phyloP scores from a whole-genome alignment of 2,329 filamentous ascomycete species.

The Epichloe hybrida region DNA sequence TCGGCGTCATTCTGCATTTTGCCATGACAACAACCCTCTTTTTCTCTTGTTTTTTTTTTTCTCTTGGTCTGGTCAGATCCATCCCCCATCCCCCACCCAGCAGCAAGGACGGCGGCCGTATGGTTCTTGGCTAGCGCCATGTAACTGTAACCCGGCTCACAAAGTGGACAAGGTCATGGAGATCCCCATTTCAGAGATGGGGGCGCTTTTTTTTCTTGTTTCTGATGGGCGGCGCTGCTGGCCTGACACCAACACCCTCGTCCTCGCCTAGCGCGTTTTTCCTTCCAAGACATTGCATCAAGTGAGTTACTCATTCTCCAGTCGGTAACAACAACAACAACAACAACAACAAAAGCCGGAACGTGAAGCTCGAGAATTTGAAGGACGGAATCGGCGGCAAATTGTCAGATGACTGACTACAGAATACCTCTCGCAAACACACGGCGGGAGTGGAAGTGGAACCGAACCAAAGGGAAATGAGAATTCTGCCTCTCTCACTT shows the following conservation, averaged over 20 bases:
- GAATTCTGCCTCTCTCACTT: not conserved
- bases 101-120: not conserved
- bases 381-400: not conserved
- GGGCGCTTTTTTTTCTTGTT: not conserved
- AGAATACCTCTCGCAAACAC: not conserved
- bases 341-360: too few species aligned
- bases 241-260: not conserved
- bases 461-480: too few species aligned
- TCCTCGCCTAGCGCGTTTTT: not conserved
- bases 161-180: not conserved
- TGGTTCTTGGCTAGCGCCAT: slow-evolving; percentile 1
- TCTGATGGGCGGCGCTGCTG: too few species aligned
- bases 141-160: not conserved
- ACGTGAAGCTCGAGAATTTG: too few species aligned
- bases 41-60: too few species aligned
- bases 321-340: too few species aligned
- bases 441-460: not conserved
- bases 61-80: not conserved
- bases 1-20: not conserved
- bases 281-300: not conserved
- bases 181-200: slow-evolving; percentile 5
- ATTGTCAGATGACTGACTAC: not conserved
- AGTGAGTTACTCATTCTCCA: too few species aligned
- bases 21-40: not conserved
- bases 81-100: not conserved